phyloP scores from a whole-genome alignment of 768 basidiomycete genomes.

The Boletus rubroflammeus region DNA sequence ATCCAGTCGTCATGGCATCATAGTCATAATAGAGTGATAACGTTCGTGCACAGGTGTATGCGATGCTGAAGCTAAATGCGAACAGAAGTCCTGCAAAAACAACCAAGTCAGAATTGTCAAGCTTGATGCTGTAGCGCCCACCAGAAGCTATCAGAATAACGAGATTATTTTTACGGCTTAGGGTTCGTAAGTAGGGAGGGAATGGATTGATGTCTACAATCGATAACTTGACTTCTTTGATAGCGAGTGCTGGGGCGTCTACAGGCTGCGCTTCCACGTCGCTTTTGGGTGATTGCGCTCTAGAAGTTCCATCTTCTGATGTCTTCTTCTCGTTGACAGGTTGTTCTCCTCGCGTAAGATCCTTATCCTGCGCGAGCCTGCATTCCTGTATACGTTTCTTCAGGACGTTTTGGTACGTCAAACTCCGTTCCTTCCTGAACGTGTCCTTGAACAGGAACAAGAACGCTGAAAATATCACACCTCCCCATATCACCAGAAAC shows the following conservation, averaged over 20 bases:
- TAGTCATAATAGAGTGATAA: conserved; percentile 64
- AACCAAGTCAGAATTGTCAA: not conserved
- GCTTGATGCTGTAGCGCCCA: conserved; percentile 14
- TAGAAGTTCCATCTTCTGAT: not conserved
- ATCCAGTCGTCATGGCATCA: conserved; percentile 67
- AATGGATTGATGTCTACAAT: conserved; percentile 72
- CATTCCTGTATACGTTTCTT: conserved; percentile 37
- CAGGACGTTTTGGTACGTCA: conserved; percentile 70
- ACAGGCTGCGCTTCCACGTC: conserved; percentile 25
- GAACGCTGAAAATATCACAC: conserved; percentile 52
- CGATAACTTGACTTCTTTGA: conserved; percentile 49
- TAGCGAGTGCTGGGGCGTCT: conserved; percentile 5
- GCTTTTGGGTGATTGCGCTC: conserved; percentile 9
- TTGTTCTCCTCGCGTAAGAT: conserved; percentile 1
- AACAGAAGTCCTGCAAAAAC: conserved; percentile 56
- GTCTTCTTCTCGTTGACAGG: conserved; percentile 5
- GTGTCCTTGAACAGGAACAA: conserved; percentile 78
- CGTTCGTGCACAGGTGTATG: conserved; percentile 75
- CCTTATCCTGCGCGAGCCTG: conserved; percentile 15
- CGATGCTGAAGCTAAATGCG: conserved; percentile 63
- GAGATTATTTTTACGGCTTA: conserved; percentile 65
- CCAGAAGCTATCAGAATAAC: conserved; percentile 43
- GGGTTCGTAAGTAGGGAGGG: conserved; percentile 54
- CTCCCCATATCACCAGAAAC: conserved; percentile 69
- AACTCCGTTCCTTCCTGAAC: conserved; percentile 78